A percentile compares a stretch with the other conserved stretches of the same genome.
These are phyloP conservation scores for Thielaviopsis populi DNA, from an alignment of 2,329 filamentous ascomycete species.

Conservation along the genomic window DNA sequence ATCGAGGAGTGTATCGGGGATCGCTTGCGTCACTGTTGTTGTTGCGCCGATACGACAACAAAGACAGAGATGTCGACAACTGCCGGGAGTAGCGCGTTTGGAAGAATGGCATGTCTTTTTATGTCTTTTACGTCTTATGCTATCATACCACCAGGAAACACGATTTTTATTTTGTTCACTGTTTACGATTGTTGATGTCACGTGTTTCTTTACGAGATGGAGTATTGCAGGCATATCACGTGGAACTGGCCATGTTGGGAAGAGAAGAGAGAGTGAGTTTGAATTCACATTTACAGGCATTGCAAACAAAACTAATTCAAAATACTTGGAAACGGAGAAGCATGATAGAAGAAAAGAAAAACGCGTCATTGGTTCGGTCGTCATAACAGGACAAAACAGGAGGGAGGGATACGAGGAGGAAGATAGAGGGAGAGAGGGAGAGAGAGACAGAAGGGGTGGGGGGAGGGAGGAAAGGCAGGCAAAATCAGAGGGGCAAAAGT, in stretches of 20 bases:
- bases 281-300: constrained; percentile 1
- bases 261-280: not conserved
- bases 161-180: too few species aligned
- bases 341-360: not conserved
- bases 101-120: not conserved
- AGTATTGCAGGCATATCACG: too few species aligned
- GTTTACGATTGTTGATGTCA: not conserved
- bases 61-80: not conserved
- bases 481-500: too few species aligned
- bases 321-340: not conserved
- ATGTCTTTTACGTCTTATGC: not conserved
- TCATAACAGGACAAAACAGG: not conserved
- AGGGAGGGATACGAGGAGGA: not conserved
- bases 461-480: not conserved
- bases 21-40: not conserved
- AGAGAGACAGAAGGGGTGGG: not conserved
- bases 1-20: not conserved
- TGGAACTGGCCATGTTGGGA: not conserved
- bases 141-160: not conserved
- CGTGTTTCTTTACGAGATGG: not conserved
- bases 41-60: not conserved
- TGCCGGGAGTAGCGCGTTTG: not conserved
- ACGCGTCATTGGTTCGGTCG: constrained; percentile 3
- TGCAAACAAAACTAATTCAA: not conserved
- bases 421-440: not conserved